Evolutionary conservation across 2,329 filamentous ascomycete genomes (phyloP).

Genomic region (Cercospora berteroae): DNA sequence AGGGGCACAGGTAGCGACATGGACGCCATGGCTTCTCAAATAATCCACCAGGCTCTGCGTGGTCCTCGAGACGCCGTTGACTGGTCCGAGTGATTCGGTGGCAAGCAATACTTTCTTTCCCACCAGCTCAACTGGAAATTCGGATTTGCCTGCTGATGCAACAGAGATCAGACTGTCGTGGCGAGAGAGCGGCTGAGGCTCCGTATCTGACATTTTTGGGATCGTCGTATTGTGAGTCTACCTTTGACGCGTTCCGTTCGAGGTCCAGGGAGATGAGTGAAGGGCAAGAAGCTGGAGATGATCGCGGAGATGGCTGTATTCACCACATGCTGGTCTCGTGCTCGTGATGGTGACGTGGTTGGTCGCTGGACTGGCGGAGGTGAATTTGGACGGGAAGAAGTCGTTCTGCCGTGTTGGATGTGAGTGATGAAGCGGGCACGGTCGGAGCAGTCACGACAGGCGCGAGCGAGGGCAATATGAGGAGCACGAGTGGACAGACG

Average conservation of each 20-base stretch:
- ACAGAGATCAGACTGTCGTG: conserved; percentile 13
- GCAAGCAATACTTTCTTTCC: conserved; percentile 65
- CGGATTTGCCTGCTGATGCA: conserved; percentile 5
- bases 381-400: background rate
- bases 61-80: conserved; percentile 71
- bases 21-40: conserved; percentile 61
- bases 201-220: background rate
- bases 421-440: background rate
- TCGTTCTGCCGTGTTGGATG: background rate
- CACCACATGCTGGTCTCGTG: background rate
- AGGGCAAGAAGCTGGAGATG: background rate
- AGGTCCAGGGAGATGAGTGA: background rate
- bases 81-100: conserved; percentile 69
- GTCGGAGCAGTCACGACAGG: background rate
- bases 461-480: background rate
- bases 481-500: background rate
- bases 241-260: background rate
- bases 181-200: background rate
- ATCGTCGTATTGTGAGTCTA: background rate
- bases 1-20: conserved; percentile 66
- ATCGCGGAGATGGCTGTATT: background rate
- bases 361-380: background rate
- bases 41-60: conserved; percentile 69
- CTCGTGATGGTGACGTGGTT: conserved; percentile 3
- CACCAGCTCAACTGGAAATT: conserved; percentile 50